Conservation (phyloP, 2,329 filamentous ascomycete genomes). For the Arachnomyces sp. region DNA sequence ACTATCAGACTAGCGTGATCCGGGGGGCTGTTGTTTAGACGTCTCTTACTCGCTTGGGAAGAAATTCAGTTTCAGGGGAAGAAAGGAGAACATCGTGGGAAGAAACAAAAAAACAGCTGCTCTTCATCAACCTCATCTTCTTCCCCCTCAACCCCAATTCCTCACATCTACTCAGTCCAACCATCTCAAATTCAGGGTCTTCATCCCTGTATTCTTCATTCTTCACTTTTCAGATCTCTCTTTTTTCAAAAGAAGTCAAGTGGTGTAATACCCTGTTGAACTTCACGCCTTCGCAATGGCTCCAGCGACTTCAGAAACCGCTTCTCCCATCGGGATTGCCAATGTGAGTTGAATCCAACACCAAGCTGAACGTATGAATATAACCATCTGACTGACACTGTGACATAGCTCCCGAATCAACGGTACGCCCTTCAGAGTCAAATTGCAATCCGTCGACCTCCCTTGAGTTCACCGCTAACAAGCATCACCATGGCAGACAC, state of each 20-base stretch:
- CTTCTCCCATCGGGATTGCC: slow-evolving; percentile 65
- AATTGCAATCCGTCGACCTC: not conserved
- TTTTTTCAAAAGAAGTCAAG: not conserved
- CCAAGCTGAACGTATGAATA: not conserved
- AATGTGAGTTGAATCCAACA: slow-evolving; percentile 48
- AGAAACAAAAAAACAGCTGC: slow-evolving; percentile 11
- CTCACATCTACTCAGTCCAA: no score
- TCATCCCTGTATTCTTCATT: slow-evolving; percentile 11
- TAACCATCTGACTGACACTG: slow-evolving; percentile 25
- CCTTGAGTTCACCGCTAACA: slow-evolving; percentile 19
- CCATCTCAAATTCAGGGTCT: slow-evolving; percentile 15
- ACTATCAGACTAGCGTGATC: slow-evolving; percentile 21
- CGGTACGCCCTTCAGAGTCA: slow-evolving; percentile 48
- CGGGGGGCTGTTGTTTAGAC: slow-evolving; percentile 17
- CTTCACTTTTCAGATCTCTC: slow-evolving; percentile 2
- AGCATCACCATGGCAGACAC: slow-evolving; percentile 46
- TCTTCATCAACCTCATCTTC: slow-evolving; percentile 13
- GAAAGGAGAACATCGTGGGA: slow-evolving; percentile 16
- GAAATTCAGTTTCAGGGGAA: slow-evolving; percentile 28
- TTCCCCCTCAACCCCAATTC: slow-evolving; percentile 8
- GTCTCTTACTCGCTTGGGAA: slow-evolving; percentile 14
- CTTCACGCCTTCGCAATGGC: slow-evolving; percentile 42
- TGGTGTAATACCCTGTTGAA: not conserved
- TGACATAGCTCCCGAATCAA: slow-evolving; percentile 58
- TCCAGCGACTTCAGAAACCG: slow-evolving; percentile 46